phyloP scores from a whole-genome alignment of 805 yeast species.

The Hagleromyces aurorensis region DNA sequence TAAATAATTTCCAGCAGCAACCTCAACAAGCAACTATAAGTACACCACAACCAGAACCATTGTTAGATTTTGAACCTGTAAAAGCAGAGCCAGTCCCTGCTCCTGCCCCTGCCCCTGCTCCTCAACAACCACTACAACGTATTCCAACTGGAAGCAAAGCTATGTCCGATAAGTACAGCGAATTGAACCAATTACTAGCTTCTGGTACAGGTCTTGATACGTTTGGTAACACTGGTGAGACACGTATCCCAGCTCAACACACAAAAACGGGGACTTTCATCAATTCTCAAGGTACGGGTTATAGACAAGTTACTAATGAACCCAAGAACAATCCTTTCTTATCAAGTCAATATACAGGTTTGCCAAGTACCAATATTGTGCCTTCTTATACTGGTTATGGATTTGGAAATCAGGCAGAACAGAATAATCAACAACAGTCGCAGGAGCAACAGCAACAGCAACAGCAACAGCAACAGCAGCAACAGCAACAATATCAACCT shows the following conservation, averaged over 20 bases:
- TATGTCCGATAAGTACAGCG: slow-evolving; percentile 54
- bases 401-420: slow-evolving; percentile 65
- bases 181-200: slow-evolving; percentile 69
- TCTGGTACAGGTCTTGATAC: slow-evolving; percentile 91
- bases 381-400: slow-evolving; percentile 93
- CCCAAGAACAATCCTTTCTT: slow-evolving; percentile 36
- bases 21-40: slow-evolving; percentile 5
- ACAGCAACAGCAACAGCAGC: slow-evolving; percentile 24
- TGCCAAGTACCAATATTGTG: slow-evolving; percentile 55
- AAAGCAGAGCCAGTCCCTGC: slow-evolving; percentile 14
- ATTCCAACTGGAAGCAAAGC: slow-evolving; percentile 47
- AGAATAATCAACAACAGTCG: slow-evolving; percentile 10
- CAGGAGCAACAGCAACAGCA: slow-evolving; percentile 24
- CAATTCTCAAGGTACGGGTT: slow-evolving; percentile 85
- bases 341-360: slow-evolving; percentile 67
- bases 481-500: slow-evolving; percentile 6
- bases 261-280: slow-evolving; percentile 75
- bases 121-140: slow-evolving; percentile 36
- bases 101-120: slow-evolving; percentile 9
- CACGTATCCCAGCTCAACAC: slow-evolving; percentile 86
- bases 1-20: slow-evolving; percentile 20
- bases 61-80: slow-evolving; percentile 5
- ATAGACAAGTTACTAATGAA: slow-evolving; percentile 39
- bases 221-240: slow-evolving; percentile 39
- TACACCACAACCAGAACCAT: slow-evolving; percentile 4